phyloP scores from a whole-genome alignment of 441 rosid species.

The Biscutella laevigata region DNA sequence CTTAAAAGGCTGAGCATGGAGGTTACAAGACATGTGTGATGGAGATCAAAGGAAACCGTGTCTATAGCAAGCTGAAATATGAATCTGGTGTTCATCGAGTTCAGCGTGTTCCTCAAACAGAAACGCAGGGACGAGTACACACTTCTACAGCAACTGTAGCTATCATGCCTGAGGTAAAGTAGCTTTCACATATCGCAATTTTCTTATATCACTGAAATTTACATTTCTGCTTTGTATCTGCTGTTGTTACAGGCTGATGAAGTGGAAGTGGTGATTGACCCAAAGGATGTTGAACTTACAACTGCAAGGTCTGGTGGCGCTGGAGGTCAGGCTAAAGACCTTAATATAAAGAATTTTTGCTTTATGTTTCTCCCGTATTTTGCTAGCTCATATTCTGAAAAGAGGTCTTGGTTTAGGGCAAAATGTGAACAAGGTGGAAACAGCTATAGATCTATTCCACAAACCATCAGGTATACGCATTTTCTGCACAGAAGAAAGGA shows the following conservation, averaged over 20 bases:
- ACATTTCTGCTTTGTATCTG: slow-evolving; percentile 7
- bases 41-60: slow-evolving; percentile 80
- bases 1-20: slow-evolving; percentile 74
- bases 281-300: slow-evolving; percentile 85
- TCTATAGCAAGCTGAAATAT: slow-evolving; percentile 85
- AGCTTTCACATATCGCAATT: neutral
- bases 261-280: slow-evolving; percentile 92
- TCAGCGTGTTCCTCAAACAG: slow-evolving; percentile 95
- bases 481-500: slow-evolving; percentile 90
- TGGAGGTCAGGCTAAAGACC: slow-evolving; percentile 48
- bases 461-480: slow-evolving; percentile 92
- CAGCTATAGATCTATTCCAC: slow-evolving; percentile 83
- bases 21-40: slow-evolving; percentile 91
- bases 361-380: neutral
- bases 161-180: slow-evolving; percentile 86
- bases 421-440: slow-evolving; percentile 96
- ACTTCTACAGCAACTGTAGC: slow-evolving; percentile 97
- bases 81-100: slow-evolving; percentile 97
- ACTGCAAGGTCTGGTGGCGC: slow-evolving; percentile 97
- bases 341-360: too few species aligned
- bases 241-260: slow-evolving; percentile 65
- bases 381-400: slow-evolving; percentile 3
- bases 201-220: too few species aligned
- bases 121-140: slow-evolving; percentile 88
- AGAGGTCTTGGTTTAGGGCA: slow-evolving; percentile 51